Evolutionary conservation across 2,329 filamentous ascomycete genomes (phyloP), one percentile per base, ranked within the genome.

Genomic region (Colletotrichum cordylinicola): DNA sequence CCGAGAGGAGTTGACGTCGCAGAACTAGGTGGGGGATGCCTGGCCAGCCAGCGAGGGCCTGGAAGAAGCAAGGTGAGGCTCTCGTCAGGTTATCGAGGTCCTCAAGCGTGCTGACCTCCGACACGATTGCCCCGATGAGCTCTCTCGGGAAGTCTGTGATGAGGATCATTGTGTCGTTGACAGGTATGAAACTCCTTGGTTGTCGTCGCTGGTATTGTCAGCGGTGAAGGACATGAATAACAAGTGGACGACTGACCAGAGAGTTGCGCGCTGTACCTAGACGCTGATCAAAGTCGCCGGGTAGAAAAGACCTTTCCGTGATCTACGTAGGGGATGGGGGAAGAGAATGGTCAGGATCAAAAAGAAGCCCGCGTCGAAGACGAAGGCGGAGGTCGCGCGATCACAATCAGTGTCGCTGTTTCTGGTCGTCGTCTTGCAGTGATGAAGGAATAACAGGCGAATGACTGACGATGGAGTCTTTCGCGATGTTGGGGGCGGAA

Each of bases 301-400:
- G 6, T 48, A 48, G 43, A 10, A 48, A 48, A 13, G 3, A 13
- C 18, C 6, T 52, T 52, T 10, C n/a, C n/a, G 43, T 13, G 43
- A 52, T 21, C 8, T 2, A 3, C 43, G n/a, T 10, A 9, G 18
- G 9, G 1, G 10, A n/a, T 18, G 1, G 18, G 1, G 18, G 9
- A n/a, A 43, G 9, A 43, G 1, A 1, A 10, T 43, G 10, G 16
- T 8, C 39, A 43, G 24, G 24, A 1, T 18, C 16, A 1, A 4
- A 2, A 6, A 2, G 1, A 4, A 1, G 24, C 43, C 3, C n/a
- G 43, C n/a, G n/a, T 4, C n/a, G 6, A 13, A 13, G 0, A 0
- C 2, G 43, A 21, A 21, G 3, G n/a, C 2, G 1, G 1, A 4
- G 4, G 12, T 52, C 43, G 13, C n/a, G n/a, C 2, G 7, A 52